These are phyloP conservation scores for Gloeopeniophorella convolvens DNA, from an alignment of 768 basidiomycete species.

Conservation along the genomic window DNA sequence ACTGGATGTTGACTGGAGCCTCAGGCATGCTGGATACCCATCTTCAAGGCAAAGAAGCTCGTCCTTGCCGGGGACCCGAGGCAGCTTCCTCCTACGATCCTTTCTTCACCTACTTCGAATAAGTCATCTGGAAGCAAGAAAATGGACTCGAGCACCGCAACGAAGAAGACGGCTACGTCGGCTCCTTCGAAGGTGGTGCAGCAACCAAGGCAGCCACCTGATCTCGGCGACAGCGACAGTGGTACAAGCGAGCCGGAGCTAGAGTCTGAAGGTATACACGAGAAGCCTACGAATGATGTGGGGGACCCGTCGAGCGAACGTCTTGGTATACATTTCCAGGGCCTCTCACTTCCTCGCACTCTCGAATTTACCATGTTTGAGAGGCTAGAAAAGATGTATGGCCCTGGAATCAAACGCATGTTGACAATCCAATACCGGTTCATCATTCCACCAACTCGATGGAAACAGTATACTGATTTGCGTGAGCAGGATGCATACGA, in stretches of 20 bases:
- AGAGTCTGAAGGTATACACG: no score
- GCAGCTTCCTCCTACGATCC: slow-evolving; percentile 91
- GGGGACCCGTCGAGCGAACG: background rate
- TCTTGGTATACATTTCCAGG: background rate
- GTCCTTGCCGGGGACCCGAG: slow-evolving; percentile 93
- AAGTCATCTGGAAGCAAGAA: background rate
- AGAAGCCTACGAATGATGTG: no score
- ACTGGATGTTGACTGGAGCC: background rate
- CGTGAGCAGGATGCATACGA: slow-evolving; percentile 70
- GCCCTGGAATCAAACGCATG: slow-evolving; percentile 75
- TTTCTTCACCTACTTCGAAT: slow-evolving; percentile 50
- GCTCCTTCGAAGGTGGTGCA: no score
- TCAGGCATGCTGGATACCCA: slow-evolving; percentile 91
- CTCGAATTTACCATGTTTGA: slow-evolving; percentile 91
- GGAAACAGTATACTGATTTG: background rate
- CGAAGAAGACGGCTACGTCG: no score
- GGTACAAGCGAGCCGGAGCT: background rate
- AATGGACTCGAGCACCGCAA: no score
- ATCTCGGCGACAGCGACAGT: background rate
- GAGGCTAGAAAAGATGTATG: slow-evolving; percentile 85
- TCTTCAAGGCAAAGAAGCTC: slow-evolving; percentile 85
- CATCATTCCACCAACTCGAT: slow-evolving; percentile 19
- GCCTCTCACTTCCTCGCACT: slow-evolving; percentile 55
- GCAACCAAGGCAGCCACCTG: background rate
- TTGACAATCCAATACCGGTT: slow-evolving; percentile 86